Conservation (phyloP, 192 early-diverging fungal species). For the Powellomyces hirtus region DNA sequence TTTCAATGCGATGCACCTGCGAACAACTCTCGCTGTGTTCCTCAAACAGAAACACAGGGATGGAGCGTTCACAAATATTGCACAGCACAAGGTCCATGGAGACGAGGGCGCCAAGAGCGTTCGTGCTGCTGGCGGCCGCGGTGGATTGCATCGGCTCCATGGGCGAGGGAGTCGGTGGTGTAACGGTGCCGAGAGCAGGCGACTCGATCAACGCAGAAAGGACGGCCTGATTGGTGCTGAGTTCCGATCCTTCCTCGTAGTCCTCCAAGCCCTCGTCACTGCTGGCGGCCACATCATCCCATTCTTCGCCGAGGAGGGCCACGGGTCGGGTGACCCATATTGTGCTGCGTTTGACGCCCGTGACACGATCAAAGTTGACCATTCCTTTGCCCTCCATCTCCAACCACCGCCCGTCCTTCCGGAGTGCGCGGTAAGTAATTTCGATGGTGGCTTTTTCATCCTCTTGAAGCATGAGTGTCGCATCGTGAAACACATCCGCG, state of each 20-base stretch:
- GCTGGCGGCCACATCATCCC: slow-evolving; percentile 36
- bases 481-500: slow-evolving; percentile 59
- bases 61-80: slow-evolving; percentile 72
- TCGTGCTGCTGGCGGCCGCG: background rate
- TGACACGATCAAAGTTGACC: slow-evolving; percentile 69
- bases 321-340: slow-evolving; percentile 78
- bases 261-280: slow-evolving; percentile 27
- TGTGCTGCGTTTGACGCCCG: slow-evolving; percentile 61
- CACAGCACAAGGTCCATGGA: slow-evolving; percentile 59
- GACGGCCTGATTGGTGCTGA: background rate
- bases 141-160: background rate
- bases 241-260: slow-evolving; percentile 21
- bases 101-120: slow-evolving; percentile 1
- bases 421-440: slow-evolving; percentile 55
- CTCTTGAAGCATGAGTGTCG: slow-evolving; percentile 50
- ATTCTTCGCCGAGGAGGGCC: slow-evolving; percentile 41
- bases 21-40: slow-evolving; percentile 68
- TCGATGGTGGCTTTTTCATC: slow-evolving; percentile 67
- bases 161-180: background rate
- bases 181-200: background rate
- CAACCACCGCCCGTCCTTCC: slow-evolving; percentile 53
- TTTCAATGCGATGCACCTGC: slow-evolving; percentile 74
- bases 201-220: slow-evolving; percentile 9
- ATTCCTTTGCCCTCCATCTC: slow-evolving; percentile 86
- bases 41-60: slow-evolving; percentile 71